These are phyloP conservation scores for Metarhizium anisopliae DNA, from an alignment of 2,329 filamentous ascomycete genomes.

Conservation along the genomic window DNA sequence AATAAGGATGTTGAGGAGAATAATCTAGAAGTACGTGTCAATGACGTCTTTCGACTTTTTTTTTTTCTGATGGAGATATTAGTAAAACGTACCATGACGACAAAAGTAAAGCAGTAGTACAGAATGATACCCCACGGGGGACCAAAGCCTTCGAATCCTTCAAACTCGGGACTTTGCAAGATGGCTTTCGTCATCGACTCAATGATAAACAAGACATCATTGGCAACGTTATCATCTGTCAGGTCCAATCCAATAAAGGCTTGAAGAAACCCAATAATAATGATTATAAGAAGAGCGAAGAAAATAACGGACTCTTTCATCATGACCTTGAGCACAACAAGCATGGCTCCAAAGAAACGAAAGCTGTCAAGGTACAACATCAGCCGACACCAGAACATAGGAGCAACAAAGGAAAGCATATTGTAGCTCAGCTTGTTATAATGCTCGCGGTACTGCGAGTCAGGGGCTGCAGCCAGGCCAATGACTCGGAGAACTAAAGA, in stretches of 20 bases:
- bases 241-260: slow-evolving; percentile 89
- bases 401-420: slow-evolving; percentile 84
- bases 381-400: slow-evolving; percentile 94
- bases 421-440: slow-evolving; percentile 86
- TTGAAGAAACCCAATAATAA: slow-evolving; percentile 83
- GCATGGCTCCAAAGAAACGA: slow-evolving; percentile 96
- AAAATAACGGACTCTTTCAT: slow-evolving; percentile 94
- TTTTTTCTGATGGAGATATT: not conserved
- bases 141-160: slow-evolving; percentile 79
- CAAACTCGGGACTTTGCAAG: slow-evolving; percentile 87
- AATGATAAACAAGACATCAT: slow-evolving; percentile 65
- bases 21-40: slow-evolving; percentile 29
- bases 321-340: slow-evolving; percentile 92
- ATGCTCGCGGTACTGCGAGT: slow-evolving; percentile 35
- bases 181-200: slow-evolving; percentile 82
- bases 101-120: slow-evolving; percentile 96
- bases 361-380: slow-evolving; percentile 88
- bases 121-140: slow-evolving; percentile 90
- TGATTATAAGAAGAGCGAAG: slow-evolving; percentile 79
- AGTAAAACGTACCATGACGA: slow-evolving; percentile 66
- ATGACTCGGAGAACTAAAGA: slow-evolving; percentile 74
- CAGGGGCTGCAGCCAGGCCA: slow-evolving; percentile 55
- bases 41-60: not conserved
- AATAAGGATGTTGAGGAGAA: slow-evolving; percentile 92
- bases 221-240: slow-evolving; percentile 60